phyloP scores from a whole-genome alignment of 768 basidiomycete species.

The Suillus brevipes region DNA sequence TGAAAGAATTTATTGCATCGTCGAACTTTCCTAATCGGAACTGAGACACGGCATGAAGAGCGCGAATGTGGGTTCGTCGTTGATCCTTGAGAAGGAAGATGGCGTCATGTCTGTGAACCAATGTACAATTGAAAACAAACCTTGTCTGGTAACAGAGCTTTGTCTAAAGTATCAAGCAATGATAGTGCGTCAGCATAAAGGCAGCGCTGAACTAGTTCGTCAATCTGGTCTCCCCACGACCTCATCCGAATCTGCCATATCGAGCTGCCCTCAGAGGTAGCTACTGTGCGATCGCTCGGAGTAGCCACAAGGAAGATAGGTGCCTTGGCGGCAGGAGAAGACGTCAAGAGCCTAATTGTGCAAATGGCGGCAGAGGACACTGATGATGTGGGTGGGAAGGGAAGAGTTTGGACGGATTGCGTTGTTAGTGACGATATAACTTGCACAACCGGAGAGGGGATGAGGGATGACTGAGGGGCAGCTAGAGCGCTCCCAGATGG shows the following conservation, averaged over 20 bases:
- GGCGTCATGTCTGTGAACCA: slow-evolving; percentile 3
- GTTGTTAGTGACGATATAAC: slow-evolving; percentile 72
- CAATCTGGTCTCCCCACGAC: slow-evolving; percentile 78
- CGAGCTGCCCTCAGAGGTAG: slow-evolving; percentile 68
- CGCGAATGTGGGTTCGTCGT: slow-evolving; percentile 59
- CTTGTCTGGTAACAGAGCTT: slow-evolving; percentile 60
- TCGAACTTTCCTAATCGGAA: slow-evolving; percentile 72
- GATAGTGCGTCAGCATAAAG: slow-evolving; percentile 79
- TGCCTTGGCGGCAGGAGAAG: slow-evolving; percentile 52
- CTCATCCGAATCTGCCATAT: slow-evolving; percentile 77
- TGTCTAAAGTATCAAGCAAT: slow-evolving; percentile 70
- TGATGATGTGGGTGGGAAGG: slow-evolving; percentile 51
- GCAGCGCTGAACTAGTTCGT: slow-evolving; percentile 72
- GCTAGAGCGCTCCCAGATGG: slow-evolving; percentile 28
- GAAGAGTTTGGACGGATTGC: slow-evolving; percentile 56
- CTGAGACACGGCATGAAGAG: slow-evolving; percentile 76
- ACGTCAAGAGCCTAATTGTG: slow-evolving; percentile 62
- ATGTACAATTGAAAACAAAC: slow-evolving; percentile 34
- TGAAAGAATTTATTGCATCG: slow-evolving; percentile 81
- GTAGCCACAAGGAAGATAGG: slow-evolving; percentile 66
- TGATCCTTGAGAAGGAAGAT: slow-evolving; percentile 42
- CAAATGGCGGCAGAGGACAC: slow-evolving; percentile 40
- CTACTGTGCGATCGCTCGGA: slow-evolving; percentile 68
- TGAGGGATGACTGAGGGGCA: slow-evolving; percentile 34
- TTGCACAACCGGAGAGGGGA: slow-evolving; percentile 62